A percentile compares a stretch with the other conserved stretches of the same genome.
These are phyloP conservation scores for Naganishia randhawae DNA, from an alignment of 768 basidiomycete genomes.

Conservation along the genomic window DNA sequence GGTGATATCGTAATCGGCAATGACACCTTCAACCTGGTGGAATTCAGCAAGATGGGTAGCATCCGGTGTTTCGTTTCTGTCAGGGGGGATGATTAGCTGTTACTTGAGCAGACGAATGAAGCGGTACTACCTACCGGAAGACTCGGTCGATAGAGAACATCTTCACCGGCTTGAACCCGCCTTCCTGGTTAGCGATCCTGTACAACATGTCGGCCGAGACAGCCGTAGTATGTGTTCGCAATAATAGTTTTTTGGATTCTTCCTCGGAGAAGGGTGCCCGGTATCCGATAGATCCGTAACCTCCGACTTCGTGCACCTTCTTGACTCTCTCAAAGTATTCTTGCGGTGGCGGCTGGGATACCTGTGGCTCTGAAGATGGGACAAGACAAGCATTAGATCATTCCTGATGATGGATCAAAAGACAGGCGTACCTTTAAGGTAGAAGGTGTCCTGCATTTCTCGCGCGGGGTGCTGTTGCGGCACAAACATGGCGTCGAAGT, in stretches of 20 bases:
- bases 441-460: conserved; percentile 97
- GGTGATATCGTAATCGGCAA: conserved; percentile 87
- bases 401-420: background rate
- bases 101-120: background rate
- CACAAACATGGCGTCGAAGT: conserved; percentile 95
- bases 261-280: conserved; percentile 91
- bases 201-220: conserved; percentile 91
- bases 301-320: conserved; percentile 70
- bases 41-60: conserved; percentile 98
- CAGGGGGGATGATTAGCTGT: conserved; percentile 4
- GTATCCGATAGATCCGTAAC: conserved; percentile 92
- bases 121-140: conserved; percentile 58
- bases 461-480: conserved; percentile 98
- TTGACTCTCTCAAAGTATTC: conserved; percentile 84
- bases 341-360: conserved; percentile 67
- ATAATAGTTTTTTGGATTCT: conserved; percentile 84
- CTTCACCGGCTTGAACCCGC: conserved; percentile 83
- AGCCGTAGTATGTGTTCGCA: conserved; percentile 95
- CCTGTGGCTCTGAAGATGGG: conserved; percentile 56
- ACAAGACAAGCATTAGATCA: background rate
- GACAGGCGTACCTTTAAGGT: conserved; percentile 68
- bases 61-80: conserved; percentile 91
- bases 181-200: conserved; percentile 74
- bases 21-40: conserved; percentile 99
- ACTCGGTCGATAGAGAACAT: conserved; percentile 97